Percentiles rank a stretch among this genome's conserved stretches.
phyloP scores from a whole-genome alignment of 495 filamentous ascomycete genomes.

The Xylaria castorea region DNA sequence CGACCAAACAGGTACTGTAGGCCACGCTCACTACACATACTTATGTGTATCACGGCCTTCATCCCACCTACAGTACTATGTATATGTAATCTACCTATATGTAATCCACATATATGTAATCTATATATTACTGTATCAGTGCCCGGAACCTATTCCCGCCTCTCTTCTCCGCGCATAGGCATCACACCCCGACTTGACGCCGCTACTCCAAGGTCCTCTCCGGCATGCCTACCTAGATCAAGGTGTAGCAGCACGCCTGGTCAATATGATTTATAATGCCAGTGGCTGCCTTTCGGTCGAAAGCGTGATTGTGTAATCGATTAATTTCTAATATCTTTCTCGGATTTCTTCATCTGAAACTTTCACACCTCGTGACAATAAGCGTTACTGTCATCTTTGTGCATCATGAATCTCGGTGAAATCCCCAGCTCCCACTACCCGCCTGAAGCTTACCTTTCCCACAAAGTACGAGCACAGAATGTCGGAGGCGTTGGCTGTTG shows the following conservation, averaged over 20 bases:
- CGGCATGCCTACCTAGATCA: background rate
- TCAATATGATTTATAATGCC: slow-evolving; percentile 1
- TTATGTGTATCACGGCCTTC: background rate
- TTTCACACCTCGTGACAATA: background rate
- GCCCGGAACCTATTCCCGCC: background rate
- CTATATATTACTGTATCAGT: background rate
- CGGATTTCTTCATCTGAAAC: background rate
- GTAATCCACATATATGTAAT: background rate
- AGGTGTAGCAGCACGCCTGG: background rate
- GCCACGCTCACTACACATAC: background rate
- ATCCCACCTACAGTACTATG: too few relatives aligned
- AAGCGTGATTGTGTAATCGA: background rate
- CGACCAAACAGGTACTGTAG: background rate
- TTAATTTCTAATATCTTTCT: background rate
- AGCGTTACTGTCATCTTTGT: background rate
- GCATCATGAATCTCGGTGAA: background rate
- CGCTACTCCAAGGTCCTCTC: background rate
- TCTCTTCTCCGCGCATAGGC: background rate
- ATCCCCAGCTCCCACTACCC: background rate
- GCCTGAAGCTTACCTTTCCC: background rate
- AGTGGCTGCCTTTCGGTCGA: background rate
- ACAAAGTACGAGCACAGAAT: background rate
- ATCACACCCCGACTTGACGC: background rate
- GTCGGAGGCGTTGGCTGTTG: background rate
- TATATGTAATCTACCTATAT: too few relatives aligned